Percentiles rank a stretch among this genome's conserved stretches.
Conservation (phyloP, 2,329 filamentous ascomycete genomes). For the Trichoderma guizhouense region DNA sequence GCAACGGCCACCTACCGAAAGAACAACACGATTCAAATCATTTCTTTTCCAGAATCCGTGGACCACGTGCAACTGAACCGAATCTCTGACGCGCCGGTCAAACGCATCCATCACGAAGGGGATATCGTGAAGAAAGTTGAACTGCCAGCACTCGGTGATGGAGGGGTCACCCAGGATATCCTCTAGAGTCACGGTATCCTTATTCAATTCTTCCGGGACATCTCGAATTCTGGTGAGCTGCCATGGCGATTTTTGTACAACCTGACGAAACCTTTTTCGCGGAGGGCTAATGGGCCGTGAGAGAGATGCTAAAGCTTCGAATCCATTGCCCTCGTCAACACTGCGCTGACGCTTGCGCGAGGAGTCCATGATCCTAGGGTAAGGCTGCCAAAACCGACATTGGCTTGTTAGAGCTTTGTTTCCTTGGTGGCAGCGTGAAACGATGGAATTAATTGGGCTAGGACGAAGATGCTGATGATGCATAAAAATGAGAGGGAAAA, state of each 20-base stretch:
- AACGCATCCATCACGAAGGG: constrained; percentile 54
- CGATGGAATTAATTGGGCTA: background rate
- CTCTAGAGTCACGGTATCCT: constrained; percentile 60
- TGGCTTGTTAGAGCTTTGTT: background rate
- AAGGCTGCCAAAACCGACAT: background rate
- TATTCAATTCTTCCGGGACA: constrained; percentile 57
- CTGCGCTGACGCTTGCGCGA: constrained; percentile 32
- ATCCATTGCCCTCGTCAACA: constrained; percentile 16
- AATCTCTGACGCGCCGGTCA: constrained; percentile 46
- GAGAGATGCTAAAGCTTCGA: constrained; percentile 28
- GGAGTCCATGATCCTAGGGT: constrained; percentile 28
- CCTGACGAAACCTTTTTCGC: constrained; percentile 29
- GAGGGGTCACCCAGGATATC: constrained; percentile 72
- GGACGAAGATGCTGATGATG: background rate
- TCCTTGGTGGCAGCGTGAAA: background rate
- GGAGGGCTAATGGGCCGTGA: constrained; percentile 47
- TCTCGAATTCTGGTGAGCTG: constrained; percentile 68
- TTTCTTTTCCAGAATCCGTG: constrained; percentile 67
- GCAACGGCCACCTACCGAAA: constrained; percentile 49
- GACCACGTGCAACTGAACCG: constrained; percentile 53
- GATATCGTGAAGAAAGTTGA: constrained; percentile 64
- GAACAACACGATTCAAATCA: constrained; percentile 52
- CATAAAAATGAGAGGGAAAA: background rate
- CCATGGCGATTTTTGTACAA: constrained; percentile 58
- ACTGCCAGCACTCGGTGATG: constrained; percentile 69